phyloP scores from a whole-genome alignment of 805 yeast genomes.

The Metschnikowia cubensis region DNA sequence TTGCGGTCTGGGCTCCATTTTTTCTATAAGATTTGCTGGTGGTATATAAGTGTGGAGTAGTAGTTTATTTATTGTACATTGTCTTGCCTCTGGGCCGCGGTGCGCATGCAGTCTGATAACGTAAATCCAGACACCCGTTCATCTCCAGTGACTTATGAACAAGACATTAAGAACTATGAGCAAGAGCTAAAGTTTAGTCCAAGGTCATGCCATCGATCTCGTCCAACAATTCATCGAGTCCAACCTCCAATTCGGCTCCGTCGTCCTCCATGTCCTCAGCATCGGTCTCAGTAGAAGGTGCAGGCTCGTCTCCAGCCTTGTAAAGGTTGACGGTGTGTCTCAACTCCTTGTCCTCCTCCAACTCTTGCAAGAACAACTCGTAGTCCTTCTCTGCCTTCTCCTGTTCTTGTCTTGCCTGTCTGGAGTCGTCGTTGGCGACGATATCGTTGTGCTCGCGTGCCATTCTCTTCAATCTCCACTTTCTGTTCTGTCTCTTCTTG shows the following conservation, averaged over 20 bases:
- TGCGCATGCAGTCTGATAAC: constrained; percentile 5
- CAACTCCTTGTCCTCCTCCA: constrained; percentile 94
- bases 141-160: neutral
- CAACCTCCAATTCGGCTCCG: constrained; percentile 83
- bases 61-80: neutral
- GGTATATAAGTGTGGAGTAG: neutral
- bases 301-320: constrained; percentile 47
- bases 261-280: constrained; percentile 52
- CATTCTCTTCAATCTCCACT: constrained; percentile 95
- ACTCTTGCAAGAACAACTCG: constrained; percentile 91
- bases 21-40: neutral
- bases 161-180: neutral
- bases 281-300: constrained; percentile 32
- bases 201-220: constrained; percentile 92
- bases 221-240: constrained; percentile 87
- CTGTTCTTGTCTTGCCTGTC: constrained; percentile 80
- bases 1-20: constrained; percentile 2
- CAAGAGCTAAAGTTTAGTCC: constrained; percentile 39
- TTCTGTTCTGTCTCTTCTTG: constrained; percentile 70
- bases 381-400: constrained; percentile 93
- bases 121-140: neutral
- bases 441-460: constrained; percentile 91
- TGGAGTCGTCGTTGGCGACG: constrained; percentile 63
- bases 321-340: constrained; percentile 88
- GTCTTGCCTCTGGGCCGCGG: neutral